Evolutionary conservation across 495 filamentous ascomycete genomes (phyloP), one percentile per base, ranked within the genome.

Genomic region (Neurospora sp.): DNA sequence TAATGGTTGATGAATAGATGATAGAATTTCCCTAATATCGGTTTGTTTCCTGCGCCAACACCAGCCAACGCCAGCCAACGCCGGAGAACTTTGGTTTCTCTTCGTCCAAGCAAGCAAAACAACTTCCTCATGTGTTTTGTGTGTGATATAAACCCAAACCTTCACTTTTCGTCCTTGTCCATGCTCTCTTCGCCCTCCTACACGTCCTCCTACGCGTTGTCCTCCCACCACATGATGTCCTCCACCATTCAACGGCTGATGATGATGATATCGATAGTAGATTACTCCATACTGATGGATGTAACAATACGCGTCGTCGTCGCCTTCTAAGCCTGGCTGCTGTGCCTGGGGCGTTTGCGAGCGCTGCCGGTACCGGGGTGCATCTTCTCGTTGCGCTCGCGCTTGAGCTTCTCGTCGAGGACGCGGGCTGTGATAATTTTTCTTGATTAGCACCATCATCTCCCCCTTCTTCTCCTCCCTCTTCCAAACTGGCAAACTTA

Each of bases 401-500:
- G 81, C 82, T 87, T 88, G 83, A 87, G 84, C 80, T 88, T 88
- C 73, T 88, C 87, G 82, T 88, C 85, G 78, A 88, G 79, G 40
- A 88, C 86, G 73, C 87, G 87, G 59, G 87, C 86, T 88, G 75
- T 35, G 31, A 35, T 35, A 35, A 4, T 35, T 35, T 35, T 35
- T 35, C 31, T 35, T 35, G 31, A 35, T 35, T 35, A 35, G 31
- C 31, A 27, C 27, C 27, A 27, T 27, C 27, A 27, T 27, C 27
- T 27, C 1, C 27, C 27, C 27, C 27, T 27, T 27, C 27, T 27
- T 27, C 22, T 27, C 2, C 27, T 27, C 27, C 27, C 27, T 27
- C 27, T 27, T 2, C 27, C 27, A 27, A 27, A 27, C 27, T 27
- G 27, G 27, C 27, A 27, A 27, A 27, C 27, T 27, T 27, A 27